Base-by-base conservation (phyloP, 768 basidiomycete species). In the Suillus fuscotomentosus region DNA sequence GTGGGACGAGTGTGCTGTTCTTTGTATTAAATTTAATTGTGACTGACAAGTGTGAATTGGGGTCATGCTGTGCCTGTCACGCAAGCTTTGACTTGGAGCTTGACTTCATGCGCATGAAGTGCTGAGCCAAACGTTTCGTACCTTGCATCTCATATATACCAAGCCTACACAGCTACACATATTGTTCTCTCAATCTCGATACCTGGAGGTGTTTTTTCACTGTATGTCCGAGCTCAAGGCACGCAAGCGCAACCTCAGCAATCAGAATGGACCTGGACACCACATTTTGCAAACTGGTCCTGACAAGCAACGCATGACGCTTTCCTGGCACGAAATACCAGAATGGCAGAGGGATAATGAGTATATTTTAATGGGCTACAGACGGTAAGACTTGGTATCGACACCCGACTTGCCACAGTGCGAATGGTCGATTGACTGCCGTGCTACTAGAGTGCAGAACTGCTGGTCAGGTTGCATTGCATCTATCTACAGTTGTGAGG, bases 321-420 rank as follows among this genome's bases (percentile, higher is more conserved):
- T 84, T 42, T 72, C 77, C 14, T 92, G 87, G 87, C 65, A 71
- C 31, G 85, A 89, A 62, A 78, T 91, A 51, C 84, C 87, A 47
- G 82, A 83, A 41, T 93, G 89, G 89, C 86, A 86, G 74, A 82
- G 78, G 67, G 88, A 92, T 75, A 92, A 92, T 69, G 88, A 91
- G 68, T 89, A 84, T 71, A 91, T 92, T 65, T 45, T 87, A 63
- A 76, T 75, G 42, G 91, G 91, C 2, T 92, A 92, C 72, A 81
- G 90, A 76, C 80, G 84, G 91, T 90, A 70, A 70, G 79, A 63
- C 66, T 47, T 53, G 42, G 54, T 34, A 39, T 60, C 45, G 39
- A 60, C 20, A n/a, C 17, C 5, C 65, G 14, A 50, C 50, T 65
- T 65, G 45, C 60, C 11, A 60, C 57, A 56, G 38, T 5, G 34